Evolutionary conservation across 495 filamentous ascomycete genomes (phyloP), one percentile per base, ranked within the genome.

Genomic region (Podospora comata): DNA sequence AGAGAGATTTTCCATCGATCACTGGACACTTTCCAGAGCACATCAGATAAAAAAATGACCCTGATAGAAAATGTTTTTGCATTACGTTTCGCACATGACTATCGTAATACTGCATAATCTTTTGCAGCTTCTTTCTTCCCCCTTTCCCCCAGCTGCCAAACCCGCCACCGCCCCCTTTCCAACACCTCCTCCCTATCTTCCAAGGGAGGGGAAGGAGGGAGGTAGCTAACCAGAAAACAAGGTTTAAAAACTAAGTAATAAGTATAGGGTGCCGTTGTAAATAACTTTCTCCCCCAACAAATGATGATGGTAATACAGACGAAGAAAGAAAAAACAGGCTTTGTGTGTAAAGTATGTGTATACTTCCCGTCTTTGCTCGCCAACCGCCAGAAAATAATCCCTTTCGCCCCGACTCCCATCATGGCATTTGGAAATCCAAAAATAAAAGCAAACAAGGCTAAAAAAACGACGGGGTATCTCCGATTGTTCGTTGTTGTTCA

Each of bases 311-410:
- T 64, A 64, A 28, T 62, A 58, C 34, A 60, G 65, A 19, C 56
- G 65, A 66, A 18, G 66, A 66, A 63, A 30, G 32, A 63, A 65
- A 63, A 59, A 65, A 32, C 44, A 7, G 53, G n/a, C 44, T 20
- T n/a, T 60, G 26, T 65, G 30, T 66, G 39, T 23, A 23, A 23
- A 16, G n/a, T 56, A 53, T 34, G 16, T 48, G 13, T 48, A 18
- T 48, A 48, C 39, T 48, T 48, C 7, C 3, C 6, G 39, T 48
- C 15, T 48, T 39, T 48, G 39, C 39, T 48, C 13, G 13, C 13
- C 7, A 48, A 11, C 39, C 39, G 39, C 39, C 39, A 48, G 39
- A 48, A 48, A 18, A 48, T 9, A 48, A 48, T 5, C 5, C 7
- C 7, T 13, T 16, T 48, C 9, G 39, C 39, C 39, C 39, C 39